Evolutionary conservation across 2,329 filamentous ascomycete genomes (phyloP), one percentile per base, ranked within the genome.

Genomic region (Aspergillus sp.): DNA sequence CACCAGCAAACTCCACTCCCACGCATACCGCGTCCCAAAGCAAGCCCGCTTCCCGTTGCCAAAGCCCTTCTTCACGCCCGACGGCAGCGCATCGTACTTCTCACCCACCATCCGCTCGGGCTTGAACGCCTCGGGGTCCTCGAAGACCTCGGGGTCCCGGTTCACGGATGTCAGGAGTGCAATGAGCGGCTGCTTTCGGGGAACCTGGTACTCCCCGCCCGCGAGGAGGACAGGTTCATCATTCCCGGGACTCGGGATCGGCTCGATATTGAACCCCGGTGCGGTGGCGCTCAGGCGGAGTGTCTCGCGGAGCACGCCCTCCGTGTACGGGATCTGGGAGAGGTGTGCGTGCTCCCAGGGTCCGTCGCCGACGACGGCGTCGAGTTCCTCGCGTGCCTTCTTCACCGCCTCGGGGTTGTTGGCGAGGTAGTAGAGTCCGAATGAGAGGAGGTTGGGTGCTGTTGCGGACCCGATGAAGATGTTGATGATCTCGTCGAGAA

Each of bases 21-120:
- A 89, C 1, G 90, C 89, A 70, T 91, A 92, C 0, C 82, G 79
- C 6, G 86, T 78, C 1, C 90, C 90, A 56, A 91, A 91, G 63
- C 90, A 93, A 1, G 78, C 84, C 48, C 90, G 78, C 59, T 83
- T 80, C 3, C 89, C 90, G 57, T 90, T 89, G 0, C 90, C 90
- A 65, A 92, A 93, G 4, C 89, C 69, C 60, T 90, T 90, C 84
- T 85, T 89, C 24, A 81, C 80, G 54, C 84, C 84, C 14, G 80
- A 80, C 5, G 85, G 87, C 6, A 90, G 79, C 24, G 81, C 81
- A 57, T 85, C 83, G 67, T 90, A 91, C 24, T 82, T 81, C 17
- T 88, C 88, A 21, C 89, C 86, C 0, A 88, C 72, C 86, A 91
- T 90, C 11, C 89, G 82, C 68, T 91, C 89, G 0, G 90, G 89